phyloP scores from a whole-genome alignment of 2,329 filamentous ascomycete species.

The Aspergillus piperis region DNA sequence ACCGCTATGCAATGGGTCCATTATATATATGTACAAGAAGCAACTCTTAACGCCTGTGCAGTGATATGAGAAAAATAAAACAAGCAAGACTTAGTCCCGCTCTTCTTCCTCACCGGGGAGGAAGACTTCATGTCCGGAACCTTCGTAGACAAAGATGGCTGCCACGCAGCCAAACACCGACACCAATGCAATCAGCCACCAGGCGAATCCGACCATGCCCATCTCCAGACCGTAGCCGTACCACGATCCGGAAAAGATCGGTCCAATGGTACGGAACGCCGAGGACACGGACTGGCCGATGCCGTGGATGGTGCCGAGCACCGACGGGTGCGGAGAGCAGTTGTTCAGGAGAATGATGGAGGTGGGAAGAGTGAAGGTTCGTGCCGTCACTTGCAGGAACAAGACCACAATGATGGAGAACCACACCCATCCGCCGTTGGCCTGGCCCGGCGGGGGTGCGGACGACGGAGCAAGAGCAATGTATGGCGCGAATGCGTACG shows the following conservation, averaged over 20 bases:
- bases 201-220: constrained; percentile 58
- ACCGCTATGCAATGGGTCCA: not conserved
- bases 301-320: constrained; percentile 61
- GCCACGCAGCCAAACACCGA: constrained; percentile 60
- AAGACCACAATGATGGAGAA: constrained; percentile 64
- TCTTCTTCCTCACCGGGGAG: constrained; percentile 42
- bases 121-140: constrained; percentile 61
- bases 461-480: constrained; percentile 67
- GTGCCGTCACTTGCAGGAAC: constrained; percentile 68
- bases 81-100: constrained; percentile 3
- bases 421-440: constrained; percentile 59
- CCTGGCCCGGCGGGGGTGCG: constrained; percentile 43
- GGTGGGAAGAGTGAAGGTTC: constrained; percentile 67
- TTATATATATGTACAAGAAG: constrained; percentile 1
- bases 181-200: constrained; percentile 58
- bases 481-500: constrained; percentile 72
- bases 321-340: constrained; percentile 59
- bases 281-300: constrained; percentile 59
- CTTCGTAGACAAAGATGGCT: constrained; percentile 64
- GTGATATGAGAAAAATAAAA: not conserved
- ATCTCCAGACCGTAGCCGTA: constrained; percentile 57
- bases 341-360: constrained; percentile 63
- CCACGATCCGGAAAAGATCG: constrained; percentile 57
- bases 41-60: too few species aligned
- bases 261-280: constrained; percentile 59